Percentiles rank a stretch among this genome's conserved stretches.
These are phyloP conservation scores for Xylaria polymorpha DNA, from an alignment of 2,329 filamentous ascomycete species.

Conservation along the genomic window DNA sequence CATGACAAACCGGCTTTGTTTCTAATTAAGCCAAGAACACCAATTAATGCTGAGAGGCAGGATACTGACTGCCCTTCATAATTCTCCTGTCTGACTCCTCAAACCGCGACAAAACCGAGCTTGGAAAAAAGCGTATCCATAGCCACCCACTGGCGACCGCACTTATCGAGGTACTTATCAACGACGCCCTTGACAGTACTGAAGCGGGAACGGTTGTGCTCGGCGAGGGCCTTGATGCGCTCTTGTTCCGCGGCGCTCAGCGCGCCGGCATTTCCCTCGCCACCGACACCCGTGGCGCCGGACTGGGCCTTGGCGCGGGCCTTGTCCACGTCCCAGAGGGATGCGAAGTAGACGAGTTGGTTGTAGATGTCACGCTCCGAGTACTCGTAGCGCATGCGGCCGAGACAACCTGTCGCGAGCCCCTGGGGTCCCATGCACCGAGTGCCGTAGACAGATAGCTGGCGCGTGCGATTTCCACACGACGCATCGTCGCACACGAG, in stretches of 20 bases:
- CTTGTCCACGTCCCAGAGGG: conserved; percentile 90
- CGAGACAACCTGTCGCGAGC: conserved; percentile 83
- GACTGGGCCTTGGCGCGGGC: conserved; percentile 66
- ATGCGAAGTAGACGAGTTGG: conserved; percentile 88
- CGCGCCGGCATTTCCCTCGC: conserved; percentile 49
- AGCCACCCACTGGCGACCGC: conserved; percentile 90
- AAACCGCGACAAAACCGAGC: conserved; percentile 61
- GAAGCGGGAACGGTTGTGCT: conserved; percentile 86
- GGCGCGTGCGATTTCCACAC: conserved; percentile 86
- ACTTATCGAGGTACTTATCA: conserved; percentile 87
- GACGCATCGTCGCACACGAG: conserved; percentile 89
- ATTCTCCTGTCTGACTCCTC: conserved; percentile 1
- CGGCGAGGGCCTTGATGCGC: conserved; percentile 76
- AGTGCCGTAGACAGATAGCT: conserved; percentile 92
- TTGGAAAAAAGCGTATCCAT: conserved; percentile 89
- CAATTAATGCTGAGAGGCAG: not conserved
- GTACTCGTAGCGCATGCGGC: conserved; percentile 89
- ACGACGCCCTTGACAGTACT: conserved; percentile 79
- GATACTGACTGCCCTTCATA: not conserved
- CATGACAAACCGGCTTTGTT: not conserved
- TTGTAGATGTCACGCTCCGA: conserved; percentile 93
- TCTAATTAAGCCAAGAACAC: not conserved
- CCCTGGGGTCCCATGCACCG: conserved; percentile 90
- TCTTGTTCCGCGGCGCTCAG: conserved; percentile 67
- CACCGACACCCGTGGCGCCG: conserved; percentile 56